phyloP scores from a whole-genome alignment of 2,329 filamentous ascomycete species.

The Fusarium globosum region DNA sequence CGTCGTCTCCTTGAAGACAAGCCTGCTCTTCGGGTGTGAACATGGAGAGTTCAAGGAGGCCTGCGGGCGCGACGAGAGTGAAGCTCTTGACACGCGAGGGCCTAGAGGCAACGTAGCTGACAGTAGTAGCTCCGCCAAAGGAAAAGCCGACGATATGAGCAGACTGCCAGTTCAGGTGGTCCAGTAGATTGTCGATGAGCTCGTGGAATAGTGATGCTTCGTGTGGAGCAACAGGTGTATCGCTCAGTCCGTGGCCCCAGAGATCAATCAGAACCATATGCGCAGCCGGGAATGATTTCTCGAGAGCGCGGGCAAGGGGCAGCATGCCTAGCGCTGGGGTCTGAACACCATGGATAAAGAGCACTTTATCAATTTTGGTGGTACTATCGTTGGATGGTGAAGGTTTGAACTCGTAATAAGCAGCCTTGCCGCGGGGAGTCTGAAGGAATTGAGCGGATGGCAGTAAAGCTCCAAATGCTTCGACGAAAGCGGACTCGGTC shows the following conservation, averaged over 20 bases:
- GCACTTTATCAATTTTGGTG: slow-evolving; percentile 43
- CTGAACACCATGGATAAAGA: slow-evolving; percentile 63
- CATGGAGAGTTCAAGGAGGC: slow-evolving; percentile 48
- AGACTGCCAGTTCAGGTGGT: slow-evolving; percentile 53
- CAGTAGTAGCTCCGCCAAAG: slow-evolving; percentile 57
- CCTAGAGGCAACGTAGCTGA: slow-evolving; percentile 51
- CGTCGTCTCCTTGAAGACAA: slow-evolving; percentile 43
- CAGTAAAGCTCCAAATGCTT: slow-evolving; percentile 53
- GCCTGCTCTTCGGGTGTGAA: slow-evolving; percentile 45
- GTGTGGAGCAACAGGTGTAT: slow-evolving; percentile 58
- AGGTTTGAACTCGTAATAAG: slow-evolving; percentile 53
- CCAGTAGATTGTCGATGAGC: slow-evolving; percentile 54
- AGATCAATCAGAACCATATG: slow-evolving; percentile 59
- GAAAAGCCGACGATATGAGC: slow-evolving; percentile 62
- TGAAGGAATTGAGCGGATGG: slow-evolving; percentile 51
- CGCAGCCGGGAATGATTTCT: slow-evolving; percentile 48
- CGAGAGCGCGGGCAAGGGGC: slow-evolving; percentile 54
- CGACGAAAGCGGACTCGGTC: slow-evolving; percentile 50
- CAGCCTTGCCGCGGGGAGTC: slow-evolving; percentile 50
- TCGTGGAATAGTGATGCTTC: slow-evolving; percentile 55
- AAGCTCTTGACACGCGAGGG: slow-evolving; percentile 48
- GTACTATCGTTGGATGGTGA: neutral
- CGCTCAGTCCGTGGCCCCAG: slow-evolving; percentile 65
- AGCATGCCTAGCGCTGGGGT: slow-evolving; percentile 61
- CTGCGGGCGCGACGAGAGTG: slow-evolving; percentile 60